phyloP scores from a whole-genome alignment of 2,329 filamentous ascomycete genomes.

The Botryotinia globosa region DNA sequence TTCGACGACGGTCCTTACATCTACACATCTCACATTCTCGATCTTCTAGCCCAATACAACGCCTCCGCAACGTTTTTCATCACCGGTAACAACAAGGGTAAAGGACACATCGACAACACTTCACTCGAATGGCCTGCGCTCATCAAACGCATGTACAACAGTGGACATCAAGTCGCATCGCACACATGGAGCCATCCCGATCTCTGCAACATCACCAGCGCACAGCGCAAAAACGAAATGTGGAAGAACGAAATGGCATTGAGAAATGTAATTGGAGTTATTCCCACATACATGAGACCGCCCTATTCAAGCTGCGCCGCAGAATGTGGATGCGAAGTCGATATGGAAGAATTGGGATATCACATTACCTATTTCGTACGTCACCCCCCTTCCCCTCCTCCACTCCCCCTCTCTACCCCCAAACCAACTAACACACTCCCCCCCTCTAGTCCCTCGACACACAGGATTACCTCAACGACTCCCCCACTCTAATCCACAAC shows the following conservation, averaged over 20 bases:
- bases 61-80: conserved; percentile 61
- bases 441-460: conserved; percentile 43
- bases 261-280: conserved; percentile 51
- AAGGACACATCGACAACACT: conserved; percentile 53
- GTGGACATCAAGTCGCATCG: conserved; percentile 59
- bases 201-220: conserved; percentile 44
- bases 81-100: conserved; percentile 46
- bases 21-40: conserved; percentile 60
- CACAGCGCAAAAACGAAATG: conserved; percentile 48
- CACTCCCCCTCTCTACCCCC: too few relatives aligned
- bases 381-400: too few relatives aligned
- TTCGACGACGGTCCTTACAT: conserved; percentile 65
- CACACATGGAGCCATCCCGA: conserved; percentile 55
- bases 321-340: conserved; percentile 38
- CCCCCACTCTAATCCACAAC: conserved; percentile 44
- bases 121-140: conserved; percentile 44
- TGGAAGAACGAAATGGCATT: conserved; percentile 53
- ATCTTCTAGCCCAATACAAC: conserved; percentile 56
- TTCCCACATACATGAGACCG: conserved; percentile 52
- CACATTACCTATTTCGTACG: conserved; percentile 48
- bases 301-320: conserved; percentile 46
- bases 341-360: conserved; percentile 45
- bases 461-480: conserved; percentile 48
- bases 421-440: background rate
- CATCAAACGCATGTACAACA: conserved; percentile 33